Conservation (phyloP, 73 alveolate species). For the Paramecium tetraurelia region DNA sequence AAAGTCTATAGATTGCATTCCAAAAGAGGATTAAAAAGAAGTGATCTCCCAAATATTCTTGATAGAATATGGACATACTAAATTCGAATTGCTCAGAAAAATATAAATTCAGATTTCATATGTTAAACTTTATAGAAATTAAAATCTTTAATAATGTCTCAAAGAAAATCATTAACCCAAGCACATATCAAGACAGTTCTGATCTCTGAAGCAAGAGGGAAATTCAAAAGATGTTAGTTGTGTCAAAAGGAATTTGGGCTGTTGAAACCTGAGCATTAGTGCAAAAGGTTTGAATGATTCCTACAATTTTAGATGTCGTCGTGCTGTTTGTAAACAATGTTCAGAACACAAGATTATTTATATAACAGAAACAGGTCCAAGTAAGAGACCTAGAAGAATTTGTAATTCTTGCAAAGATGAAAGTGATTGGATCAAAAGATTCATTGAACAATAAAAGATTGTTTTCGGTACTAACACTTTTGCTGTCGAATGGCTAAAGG, state of each 20-base stretch:
- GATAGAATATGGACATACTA: background rate
- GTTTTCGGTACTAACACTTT: background rate
- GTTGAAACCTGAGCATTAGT: background rate
- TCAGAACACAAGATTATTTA: background rate
- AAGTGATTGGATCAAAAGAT: conserved; percentile 5
- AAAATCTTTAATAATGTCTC: background rate
- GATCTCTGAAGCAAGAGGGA: background rate
- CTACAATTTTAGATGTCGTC: background rate
- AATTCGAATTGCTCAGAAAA: background rate
- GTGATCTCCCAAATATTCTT: background rate
- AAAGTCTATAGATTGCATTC: background rate
- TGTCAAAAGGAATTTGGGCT: conserved; percentile 1
- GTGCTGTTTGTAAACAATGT: conserved; percentile 1
- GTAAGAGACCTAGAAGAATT: background rate
- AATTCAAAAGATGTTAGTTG: background rate
- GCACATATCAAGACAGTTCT: background rate
- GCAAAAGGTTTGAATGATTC: background rate
- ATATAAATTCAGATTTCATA: background rate
- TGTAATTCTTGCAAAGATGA: conserved; percentile 31
- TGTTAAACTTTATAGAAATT: background rate
- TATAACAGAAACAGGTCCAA: background rate
- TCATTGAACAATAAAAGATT: background rate
- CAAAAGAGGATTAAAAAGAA: background rate
- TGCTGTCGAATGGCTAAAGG: background rate
- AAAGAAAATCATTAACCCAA: background rate